phyloP scores from a whole-genome alignment of 2,329 filamentous ascomycete species.

The Calonectria fujianensis region DNA sequence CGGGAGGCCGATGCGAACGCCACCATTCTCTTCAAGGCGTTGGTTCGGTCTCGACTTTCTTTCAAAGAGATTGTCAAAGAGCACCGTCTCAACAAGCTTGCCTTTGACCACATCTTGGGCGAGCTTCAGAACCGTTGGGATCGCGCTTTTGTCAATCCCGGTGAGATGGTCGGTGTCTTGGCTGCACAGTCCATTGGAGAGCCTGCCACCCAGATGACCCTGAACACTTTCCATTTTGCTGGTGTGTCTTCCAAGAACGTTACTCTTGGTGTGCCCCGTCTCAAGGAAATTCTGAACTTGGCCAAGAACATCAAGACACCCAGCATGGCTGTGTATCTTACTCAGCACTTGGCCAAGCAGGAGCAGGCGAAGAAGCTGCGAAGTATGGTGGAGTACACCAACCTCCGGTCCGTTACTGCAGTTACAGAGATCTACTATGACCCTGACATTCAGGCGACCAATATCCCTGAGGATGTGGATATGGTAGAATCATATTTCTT shows the following conservation, averaged over 20 bases:
- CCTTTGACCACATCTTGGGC: slow-evolving; percentile 93
- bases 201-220: slow-evolving; percentile 98
- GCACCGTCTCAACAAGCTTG: slow-evolving; percentile 90
- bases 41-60: slow-evolving; percentile 90
- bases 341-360: slow-evolving; percentile 78
- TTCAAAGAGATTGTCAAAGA: slow-evolving; percentile 94
- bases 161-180: slow-evolving; percentile 99
- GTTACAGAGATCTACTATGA: slow-evolving; percentile 98
- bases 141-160: slow-evolving; percentile 89
- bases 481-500: slow-evolving; percentile 99
- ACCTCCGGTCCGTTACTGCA: slow-evolving; percentile 91
- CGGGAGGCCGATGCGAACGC: slow-evolving; percentile 90
- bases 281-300: slow-evolving; percentile 99
- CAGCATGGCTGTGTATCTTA: slow-evolving; percentile 94
- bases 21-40: slow-evolving; percentile 93
- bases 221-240: slow-evolving; percentile 99
- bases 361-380: slow-evolving; percentile 90
- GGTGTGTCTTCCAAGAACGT: slow-evolving; percentile 99
- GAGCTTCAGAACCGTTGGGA: slow-evolving; percentile 93
- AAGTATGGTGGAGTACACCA: slow-evolving; percentile 95
- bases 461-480: slow-evolving; percentile 90
- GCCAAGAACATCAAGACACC: slow-evolving; percentile 99
- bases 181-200: slow-evolving; percentile 99
- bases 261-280: slow-evolving; percentile 97
- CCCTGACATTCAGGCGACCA: slow-evolving; percentile 89